Base-by-base conservation (phyloP, 495 filamentous ascomycete species). In the Penicillium verhagenii region DNA sequence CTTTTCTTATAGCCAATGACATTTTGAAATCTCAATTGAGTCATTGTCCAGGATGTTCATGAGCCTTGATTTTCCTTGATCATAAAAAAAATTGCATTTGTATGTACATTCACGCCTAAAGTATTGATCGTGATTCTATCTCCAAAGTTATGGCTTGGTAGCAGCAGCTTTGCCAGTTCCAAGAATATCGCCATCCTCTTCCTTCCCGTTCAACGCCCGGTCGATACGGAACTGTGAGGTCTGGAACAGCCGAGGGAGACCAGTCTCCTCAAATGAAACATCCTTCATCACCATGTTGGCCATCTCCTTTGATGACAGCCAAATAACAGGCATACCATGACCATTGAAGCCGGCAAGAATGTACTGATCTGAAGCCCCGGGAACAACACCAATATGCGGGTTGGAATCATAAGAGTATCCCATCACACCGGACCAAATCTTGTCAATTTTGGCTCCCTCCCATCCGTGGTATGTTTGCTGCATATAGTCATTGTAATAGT, bases 281-380 rank as follows among this genome's bases (percentile, higher is more conserved):
- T 60, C 66, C 1, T 68, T 42, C 7, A 16, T 39, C 6, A 82
- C 52, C 75, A 84, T 82, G 42, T 68, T 64, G 16, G 73, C 75
- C 37, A 84, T 49, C 16, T 68, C 78, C 46, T 71, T 72, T 8
- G 72, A 69, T 0, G 68, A 57, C 0, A 73, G 58, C 54, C 70
- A 79, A 50, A 79, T 74, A 18, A 76, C 54, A 5, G 79, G 66
- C 79, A 82, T 85, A 0, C 82, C 81, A 56, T 77, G 76, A 4
- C 81, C 80, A 53, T 81, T 77, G 62, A 81, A 83, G 0, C 79
- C 79, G 1, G 79, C 78, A 33, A 76, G 50, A 14, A 85, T 68
- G 51, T 59, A 83, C 46, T 75, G 69, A 6, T 67, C 71, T 5
- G 68, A 39, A 25, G 62, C 56, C 3, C 63, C 71, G 3, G 80